Evolutionary conservation across 73 alveolate genomes (phyloP).

Genomic region (Paramecium caudatum): DNA sequence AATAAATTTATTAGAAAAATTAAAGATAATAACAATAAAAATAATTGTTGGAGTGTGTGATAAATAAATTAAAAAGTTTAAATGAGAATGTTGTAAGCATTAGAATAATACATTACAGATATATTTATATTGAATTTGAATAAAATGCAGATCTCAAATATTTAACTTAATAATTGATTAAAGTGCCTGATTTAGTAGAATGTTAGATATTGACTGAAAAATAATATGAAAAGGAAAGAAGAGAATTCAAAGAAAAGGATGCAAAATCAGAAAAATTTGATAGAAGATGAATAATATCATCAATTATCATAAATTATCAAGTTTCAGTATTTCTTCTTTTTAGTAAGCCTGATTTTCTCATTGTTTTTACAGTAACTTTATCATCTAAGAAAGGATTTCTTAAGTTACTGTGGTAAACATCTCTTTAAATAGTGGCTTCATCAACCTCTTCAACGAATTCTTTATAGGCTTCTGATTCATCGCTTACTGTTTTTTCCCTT

Average conservation of each 20-base stretch:
- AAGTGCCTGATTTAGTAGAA: background rate
- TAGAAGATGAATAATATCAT: conserved; percentile 33
- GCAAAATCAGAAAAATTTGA: conserved; percentile 46
- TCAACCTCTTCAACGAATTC: conserved; percentile 1
- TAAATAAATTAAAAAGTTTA: background rate
- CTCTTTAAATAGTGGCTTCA: conserved; percentile 43
- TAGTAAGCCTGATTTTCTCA: conserved; percentile 2
- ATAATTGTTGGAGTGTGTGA: background rate
- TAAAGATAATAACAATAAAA: background rate
- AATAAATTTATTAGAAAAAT: background rate
- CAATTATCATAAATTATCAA: too few species aligned
- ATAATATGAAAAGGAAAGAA: conserved; percentile 44
- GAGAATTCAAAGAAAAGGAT: conserved; percentile 42
- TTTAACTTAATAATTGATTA: background rate
- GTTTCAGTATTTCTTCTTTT: background rate
- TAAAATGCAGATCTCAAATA: background rate
- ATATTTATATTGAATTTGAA: conserved; percentile 35
- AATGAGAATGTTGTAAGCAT: background rate
- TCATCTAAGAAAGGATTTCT: conserved; percentile 32
- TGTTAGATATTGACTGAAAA: conserved; percentile 38
- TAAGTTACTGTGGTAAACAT: conserved; percentile 4
- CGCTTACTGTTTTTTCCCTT: background rate
- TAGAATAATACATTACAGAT: conserved; percentile 26
- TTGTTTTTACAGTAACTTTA: conserved; percentile 16
- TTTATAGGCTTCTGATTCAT: background rate